Evolutionary conservation across 78 protist species (phyloP).

Genomic region (Dictyostelium capitatum): DNA sequence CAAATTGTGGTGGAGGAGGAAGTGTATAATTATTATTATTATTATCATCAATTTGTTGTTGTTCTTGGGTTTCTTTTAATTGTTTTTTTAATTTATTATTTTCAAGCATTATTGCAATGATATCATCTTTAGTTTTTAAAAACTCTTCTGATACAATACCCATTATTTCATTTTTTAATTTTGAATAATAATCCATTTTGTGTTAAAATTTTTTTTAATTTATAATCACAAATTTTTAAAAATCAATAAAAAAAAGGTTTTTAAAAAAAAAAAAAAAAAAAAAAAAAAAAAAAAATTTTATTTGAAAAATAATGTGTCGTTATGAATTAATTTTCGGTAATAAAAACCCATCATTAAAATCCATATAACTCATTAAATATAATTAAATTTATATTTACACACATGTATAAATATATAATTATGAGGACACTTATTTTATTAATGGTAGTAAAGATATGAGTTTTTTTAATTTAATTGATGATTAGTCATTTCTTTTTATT

Average conservation of each 20-base stretch:
- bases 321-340: too few species aligned
- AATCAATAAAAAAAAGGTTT: not conserved
- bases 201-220: too few species aligned
- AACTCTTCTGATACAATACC: not conserved
- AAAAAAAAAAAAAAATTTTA: too few species aligned
- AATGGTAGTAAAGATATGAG: too few species aligned
- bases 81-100: not conserved
- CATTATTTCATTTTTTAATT: not conserved
- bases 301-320: not conserved
- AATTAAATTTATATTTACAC: too few species aligned
- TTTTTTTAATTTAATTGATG: too few species aligned
- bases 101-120: not conserved
- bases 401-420: too few species aligned
- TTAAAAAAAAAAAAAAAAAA: constrained; percentile 1
- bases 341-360: too few species aligned
- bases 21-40: not conserved
- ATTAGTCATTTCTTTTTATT: too few species aligned
- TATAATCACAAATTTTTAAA: too few species aligned
- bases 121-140: constrained; percentile 17
- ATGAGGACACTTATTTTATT: too few species aligned
- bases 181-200: constrained; percentile 1
- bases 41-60: not conserved
- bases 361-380: too few species aligned
- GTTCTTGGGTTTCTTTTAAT: not conserved
- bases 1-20: not conserved